Evolutionary conservation across 2,329 filamentous ascomycete species (phyloP).

Genomic region (Colletotrichum lini): DNA sequence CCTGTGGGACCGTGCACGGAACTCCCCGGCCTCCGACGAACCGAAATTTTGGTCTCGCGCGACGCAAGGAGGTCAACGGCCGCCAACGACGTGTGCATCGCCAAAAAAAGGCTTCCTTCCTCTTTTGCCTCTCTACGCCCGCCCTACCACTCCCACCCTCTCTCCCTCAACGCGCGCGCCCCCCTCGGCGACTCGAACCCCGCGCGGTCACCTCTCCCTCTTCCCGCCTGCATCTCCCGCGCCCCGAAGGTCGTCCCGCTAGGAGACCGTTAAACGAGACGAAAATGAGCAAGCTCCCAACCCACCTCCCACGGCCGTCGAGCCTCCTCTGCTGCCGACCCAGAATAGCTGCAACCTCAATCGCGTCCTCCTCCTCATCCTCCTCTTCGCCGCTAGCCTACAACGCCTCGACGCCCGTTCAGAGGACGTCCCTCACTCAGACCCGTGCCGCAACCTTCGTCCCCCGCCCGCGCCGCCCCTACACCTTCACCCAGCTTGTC

Average conservation of each 20-base stretch:
- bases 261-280: constrained; percentile 4
- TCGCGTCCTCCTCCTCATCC: constrained; percentile 48
- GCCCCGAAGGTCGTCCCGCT: background rate
- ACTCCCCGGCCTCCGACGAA: constrained; percentile 31
- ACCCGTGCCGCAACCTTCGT: constrained; percentile 88
- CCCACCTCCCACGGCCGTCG: constrained; percentile 36
- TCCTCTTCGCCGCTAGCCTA: constrained; percentile 46
- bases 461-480: constrained; percentile 89
- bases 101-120: constrained; percentile 8
- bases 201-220: too few species aligned
- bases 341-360: constrained; percentile 47
- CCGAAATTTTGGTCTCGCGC: constrained; percentile 39
- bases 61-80: background rate
- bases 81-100: constrained; percentile 11
- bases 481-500: constrained; percentile 97
- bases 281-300: constrained; percentile 39
- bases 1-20: constrained; percentile 27
- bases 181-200: too few species aligned
- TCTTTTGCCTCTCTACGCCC: too few species aligned
- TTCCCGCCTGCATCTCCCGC: too few species aligned
- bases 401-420: constrained; percentile 35
- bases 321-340: constrained; percentile 20
- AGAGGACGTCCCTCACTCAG: constrained; percentile 53
- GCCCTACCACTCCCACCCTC: too few species aligned
- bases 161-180: too few species aligned